Evolutionary conservation across 805 yeast species (phyloP).

Genomic region (Komagataella mondaviorum): DNA sequence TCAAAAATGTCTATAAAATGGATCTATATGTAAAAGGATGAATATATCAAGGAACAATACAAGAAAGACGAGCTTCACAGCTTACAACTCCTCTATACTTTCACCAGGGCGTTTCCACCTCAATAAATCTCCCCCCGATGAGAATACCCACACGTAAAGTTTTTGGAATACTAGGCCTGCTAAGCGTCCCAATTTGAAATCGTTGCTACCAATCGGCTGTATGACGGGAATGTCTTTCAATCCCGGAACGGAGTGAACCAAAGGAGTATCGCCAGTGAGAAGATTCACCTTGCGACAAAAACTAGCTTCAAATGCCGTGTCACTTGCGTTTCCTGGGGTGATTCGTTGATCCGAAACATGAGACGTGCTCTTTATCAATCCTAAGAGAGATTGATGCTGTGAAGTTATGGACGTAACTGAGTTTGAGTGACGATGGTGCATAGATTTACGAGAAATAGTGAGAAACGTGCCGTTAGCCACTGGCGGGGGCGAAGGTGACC

Average conservation of each 20-base stretch:
- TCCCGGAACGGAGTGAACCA: constrained; percentile 13
- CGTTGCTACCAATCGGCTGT: constrained; percentile 19
- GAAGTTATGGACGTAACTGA: constrained; percentile 18
- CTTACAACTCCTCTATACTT: not conserved
- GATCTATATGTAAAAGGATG: not conserved
- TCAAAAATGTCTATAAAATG: not conserved
- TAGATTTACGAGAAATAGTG: not conserved
- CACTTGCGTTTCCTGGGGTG: not conserved
- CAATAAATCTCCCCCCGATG: constrained; percentile 21
- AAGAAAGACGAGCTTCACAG: not conserved
- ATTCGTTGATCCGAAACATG: not conserved
- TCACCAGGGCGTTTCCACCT: constrained; percentile 21
- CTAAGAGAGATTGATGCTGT: constrained; percentile 11
- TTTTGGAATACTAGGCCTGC: constrained; percentile 17
- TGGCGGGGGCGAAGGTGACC: not conserved
- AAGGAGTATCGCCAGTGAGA: constrained; percentile 3
- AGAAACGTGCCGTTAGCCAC: not conserved
- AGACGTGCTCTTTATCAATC: constrained; percentile 8
- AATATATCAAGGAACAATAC: not conserved
- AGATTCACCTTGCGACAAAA: not conserved
- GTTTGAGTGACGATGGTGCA: constrained; percentile 6
- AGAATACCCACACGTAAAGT: constrained; percentile 21
- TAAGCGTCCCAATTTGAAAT: constrained; percentile 19
- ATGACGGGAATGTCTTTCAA: constrained; percentile 14
- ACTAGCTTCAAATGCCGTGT: not conserved